Base-by-base conservation (phyloP, 148 eudicot genomes). In the Chenopodium quinoa region DNA sequence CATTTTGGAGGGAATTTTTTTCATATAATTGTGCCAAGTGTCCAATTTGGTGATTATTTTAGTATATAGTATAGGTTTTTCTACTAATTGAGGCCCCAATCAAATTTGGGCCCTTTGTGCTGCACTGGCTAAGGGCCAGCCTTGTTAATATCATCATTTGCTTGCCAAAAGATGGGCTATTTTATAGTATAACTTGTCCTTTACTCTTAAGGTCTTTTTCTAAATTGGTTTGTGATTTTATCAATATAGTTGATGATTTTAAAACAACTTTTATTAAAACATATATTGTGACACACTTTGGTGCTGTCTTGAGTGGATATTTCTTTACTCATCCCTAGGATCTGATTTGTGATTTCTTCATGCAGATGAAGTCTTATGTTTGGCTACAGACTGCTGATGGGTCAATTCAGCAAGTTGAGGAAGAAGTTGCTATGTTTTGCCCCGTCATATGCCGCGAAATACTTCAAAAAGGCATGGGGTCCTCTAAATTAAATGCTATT, bases 351-450 rank as follows among this genome's bases (percentile, higher is more conserved):
- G 20, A 47, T 78, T 75, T 82, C 83, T 77, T 10, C 71, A 32
- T 84, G 69, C 84, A 90, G 92, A 88, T 93, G 92, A 90, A 92
- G 85, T 90, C 95, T 78, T 93, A 88, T 82, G 90, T 93, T 60
- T 93, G 97, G 97, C 87, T 93, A 66, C 93, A 91, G 91, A 93
- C 93, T 79, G 86, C 86, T 58, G 97, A 92, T 88, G 95, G 95
- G 66, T 89, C 91, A 37, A 89, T 91, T 64, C 95, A 92, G 86
- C 91, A 93, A 90, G 95, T 90, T 19, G 97, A 93, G 89, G 93
- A 92, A 88, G 93, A 90, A 82, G 93, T 93, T 89, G 97, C 97
- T 66, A 86, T 93, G 95, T 91, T 88, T 90, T 92, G 93, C 75
- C 95, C 95, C 48, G 82, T 88, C 85, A 89, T 93, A 85, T 89